These are phyloP conservation scores for Dictyostelium brefeldianum DNA, from an alignment of 78 protist genomes.

Conservation along the genomic window DNA sequence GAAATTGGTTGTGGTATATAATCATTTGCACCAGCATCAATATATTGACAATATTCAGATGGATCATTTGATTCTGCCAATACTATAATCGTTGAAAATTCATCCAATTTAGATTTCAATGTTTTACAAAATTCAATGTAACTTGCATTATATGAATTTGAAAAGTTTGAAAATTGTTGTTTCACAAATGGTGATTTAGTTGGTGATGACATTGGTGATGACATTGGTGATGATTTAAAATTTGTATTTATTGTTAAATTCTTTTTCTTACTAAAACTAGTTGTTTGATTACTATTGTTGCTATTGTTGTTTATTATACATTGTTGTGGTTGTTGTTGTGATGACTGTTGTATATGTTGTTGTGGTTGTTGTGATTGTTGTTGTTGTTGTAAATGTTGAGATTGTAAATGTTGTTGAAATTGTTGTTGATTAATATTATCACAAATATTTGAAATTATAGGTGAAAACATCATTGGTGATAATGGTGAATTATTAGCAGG, in stretches of 20 bases:
- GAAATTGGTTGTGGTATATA: slow-evolving; percentile 55
- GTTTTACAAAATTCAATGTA: slow-evolving; percentile 18
- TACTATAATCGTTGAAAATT: background rate
- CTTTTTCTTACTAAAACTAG: slow-evolving; percentile 7
- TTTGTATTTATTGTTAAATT: slow-evolving; percentile 5
- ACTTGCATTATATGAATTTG: background rate
- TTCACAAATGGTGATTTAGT: background rate
- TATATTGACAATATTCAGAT: slow-evolving; percentile 22
- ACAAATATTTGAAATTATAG: background rate
- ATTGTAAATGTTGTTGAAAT: background rate
- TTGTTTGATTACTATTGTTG: background rate
- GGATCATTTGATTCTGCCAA: slow-evolving; percentile 25
- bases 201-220: background rate
- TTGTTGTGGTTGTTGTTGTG: slow-evolving; percentile 2
- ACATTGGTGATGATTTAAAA: slow-evolving; percentile 18
- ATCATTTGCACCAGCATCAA: slow-evolving; percentile 60
- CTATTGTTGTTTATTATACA: background rate
- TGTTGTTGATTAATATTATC: background rate
- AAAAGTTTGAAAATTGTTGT: background rate
- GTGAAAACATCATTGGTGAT: slow-evolving; percentile 16
- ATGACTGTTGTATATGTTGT: slow-evolving; percentile 14
- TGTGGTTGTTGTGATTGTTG: slow-evolving; percentile 10
- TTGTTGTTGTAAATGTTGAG: background rate
- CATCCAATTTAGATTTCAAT: background rate
- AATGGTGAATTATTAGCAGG: background rate